phyloP scores from a whole-genome alignment of 805 yeast species.

The Barnettozyma californica region DNA sequence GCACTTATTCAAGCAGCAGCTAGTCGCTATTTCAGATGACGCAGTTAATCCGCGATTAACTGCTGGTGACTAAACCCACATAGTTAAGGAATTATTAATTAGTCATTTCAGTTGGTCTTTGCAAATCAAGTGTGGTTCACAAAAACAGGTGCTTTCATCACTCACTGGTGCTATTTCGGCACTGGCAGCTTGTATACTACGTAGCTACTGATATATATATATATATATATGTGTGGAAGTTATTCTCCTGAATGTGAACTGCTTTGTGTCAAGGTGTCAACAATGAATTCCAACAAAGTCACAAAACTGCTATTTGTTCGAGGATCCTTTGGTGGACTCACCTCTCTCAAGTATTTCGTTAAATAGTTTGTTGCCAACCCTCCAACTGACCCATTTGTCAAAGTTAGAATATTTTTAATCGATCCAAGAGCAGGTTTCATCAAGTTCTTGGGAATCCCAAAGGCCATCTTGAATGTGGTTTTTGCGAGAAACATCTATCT shows the following conservation, averaged over 20 bases:
- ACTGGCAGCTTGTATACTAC: no score
- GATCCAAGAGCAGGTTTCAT: conserved; percentile 39
- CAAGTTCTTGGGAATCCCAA: conserved; percentile 36
- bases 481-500: conserved; percentile 32
- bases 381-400: conserved; percentile 1
- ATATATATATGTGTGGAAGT: no score
- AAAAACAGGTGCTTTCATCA: no score
- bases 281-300: background rate
- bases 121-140: no score
- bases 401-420: conserved; percentile 28
- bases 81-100: no score
- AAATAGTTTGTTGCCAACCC: conserved; percentile 9
- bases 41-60: no score
- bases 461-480: conserved; percentile 31
- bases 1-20: no score
- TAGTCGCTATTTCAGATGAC: no score
- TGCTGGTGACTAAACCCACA: no score
- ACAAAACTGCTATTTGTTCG: conserved; percentile 22
- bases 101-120: no score
- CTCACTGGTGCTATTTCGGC: no score
- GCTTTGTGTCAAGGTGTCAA: background rate
- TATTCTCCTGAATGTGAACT: background rate
- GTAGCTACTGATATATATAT: no score
- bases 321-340: conserved; percentile 34
- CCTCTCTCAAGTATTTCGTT: conserved; percentile 26